Base-by-base conservation (phyloP, 2,329 filamentous ascomycete species). In the Ophiostoma novo-ulmi region DNA sequence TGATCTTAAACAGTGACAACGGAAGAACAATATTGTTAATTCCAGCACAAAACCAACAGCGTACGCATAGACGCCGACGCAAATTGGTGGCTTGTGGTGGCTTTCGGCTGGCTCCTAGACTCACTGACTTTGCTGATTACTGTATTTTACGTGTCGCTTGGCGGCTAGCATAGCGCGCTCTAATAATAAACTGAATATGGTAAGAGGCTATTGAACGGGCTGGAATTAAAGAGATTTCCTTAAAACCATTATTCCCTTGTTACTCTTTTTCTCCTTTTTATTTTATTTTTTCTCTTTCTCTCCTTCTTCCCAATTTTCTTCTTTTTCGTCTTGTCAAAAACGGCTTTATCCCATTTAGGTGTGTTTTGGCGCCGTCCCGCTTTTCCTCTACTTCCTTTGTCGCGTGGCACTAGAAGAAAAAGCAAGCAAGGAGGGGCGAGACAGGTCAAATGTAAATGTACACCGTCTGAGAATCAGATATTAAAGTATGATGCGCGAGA, bases 341-440 rank as follows among this genome's bases (percentile, higher is more conserved):
- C 65, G 22, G 65, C 65, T 44, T 39, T 48, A 67, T 44, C 65
- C 65, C 36, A 7, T 48, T 55, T 68, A 52, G 66, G 66, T 52
- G 41, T 38, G 66, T 68, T 52, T 68, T 26, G 66, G 66, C 66
- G 41, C 66, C 66, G 66, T 20, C 31, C 66, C 66, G 66, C 44
- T 55, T 68, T 36, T 68, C 5, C n/a, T 44, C 6, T 22, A 31
- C 36, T 55, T 58, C 38, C 20, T 36, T 68, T 36, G 66, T 68
- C 66, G 66, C 66, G 66, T 68, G 66, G 66, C 41, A 63, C 22
- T 31, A 61, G 26, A 61, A 61, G 14, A 36, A 61, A 58, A 58
- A 58, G 52, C 52, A 58, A 58, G 22, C 52, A 58, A 58, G 8
- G 52, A 26, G 52, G n/a, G 26, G 52, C 52, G 52, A 58, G n/a